These are phyloP conservation scores for Avena atlantica DNA, from an alignment of 176 grass and related monocot genomes.

Conservation along the genomic window DNA sequence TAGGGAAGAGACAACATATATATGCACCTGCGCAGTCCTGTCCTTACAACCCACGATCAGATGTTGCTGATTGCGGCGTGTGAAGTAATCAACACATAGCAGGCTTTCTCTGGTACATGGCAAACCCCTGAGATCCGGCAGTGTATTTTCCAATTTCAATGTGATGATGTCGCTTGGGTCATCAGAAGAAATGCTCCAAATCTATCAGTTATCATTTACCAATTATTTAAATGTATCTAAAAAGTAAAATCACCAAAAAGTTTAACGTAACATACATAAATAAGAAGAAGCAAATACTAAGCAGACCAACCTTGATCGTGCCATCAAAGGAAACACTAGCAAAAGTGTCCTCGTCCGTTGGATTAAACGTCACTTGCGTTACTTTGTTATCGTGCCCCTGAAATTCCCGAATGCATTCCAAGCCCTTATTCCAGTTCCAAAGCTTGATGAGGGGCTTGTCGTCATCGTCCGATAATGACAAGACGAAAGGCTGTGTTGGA, in stretches of 20 bases:
- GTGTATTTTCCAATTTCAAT: not conserved
- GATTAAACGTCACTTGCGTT: not conserved
- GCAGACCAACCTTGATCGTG: not conserved
- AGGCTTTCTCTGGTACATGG: too few relatives aligned
- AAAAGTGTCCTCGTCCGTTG: not conserved
- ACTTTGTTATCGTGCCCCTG: not conserved
- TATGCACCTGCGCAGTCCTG: not conserved
- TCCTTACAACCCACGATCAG: not conserved
- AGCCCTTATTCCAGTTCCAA: not conserved
- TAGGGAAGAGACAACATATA: too few relatives aligned
- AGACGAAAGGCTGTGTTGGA: constrained; percentile 52
- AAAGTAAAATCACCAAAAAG: too few relatives aligned
- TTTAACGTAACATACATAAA: too few relatives aligned
- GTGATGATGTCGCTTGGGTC: not conserved
- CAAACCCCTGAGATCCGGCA: too few relatives aligned
- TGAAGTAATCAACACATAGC: not conserved
- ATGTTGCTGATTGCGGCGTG: not conserved
- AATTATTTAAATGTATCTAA: too few relatives aligned
- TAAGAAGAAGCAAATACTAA: too few relatives aligned
- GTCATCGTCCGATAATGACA: constrained; percentile 53
- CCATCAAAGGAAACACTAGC: not conserved
- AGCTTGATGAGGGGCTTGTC: not conserved
- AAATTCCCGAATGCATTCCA: not conserved
- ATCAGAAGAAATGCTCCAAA: not conserved
- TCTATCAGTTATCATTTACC: not conserved